Evolutionary conservation across 2,329 filamentous ascomycete species (phyloP).

Genomic region (Aspergillus thermomutatus): DNA sequence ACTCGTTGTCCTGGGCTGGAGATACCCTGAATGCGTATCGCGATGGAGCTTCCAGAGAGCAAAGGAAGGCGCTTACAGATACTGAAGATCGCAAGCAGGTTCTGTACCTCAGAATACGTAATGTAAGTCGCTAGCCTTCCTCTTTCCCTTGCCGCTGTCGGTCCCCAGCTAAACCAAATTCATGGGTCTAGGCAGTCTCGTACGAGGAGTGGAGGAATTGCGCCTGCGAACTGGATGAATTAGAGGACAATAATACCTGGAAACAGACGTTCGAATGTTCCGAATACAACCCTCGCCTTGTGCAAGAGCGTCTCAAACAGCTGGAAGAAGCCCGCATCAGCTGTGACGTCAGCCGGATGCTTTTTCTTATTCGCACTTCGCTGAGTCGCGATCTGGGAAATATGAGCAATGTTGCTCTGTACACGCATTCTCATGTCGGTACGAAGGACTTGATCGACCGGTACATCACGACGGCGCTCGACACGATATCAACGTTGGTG

Average conservation of each 20-base stretch:
- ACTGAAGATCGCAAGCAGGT: constrained; percentile 61
- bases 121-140: constrained; percentile 48
- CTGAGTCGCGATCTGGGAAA: constrained; percentile 77
- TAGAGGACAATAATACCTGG: constrained; percentile 81
- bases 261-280: constrained; percentile 65
- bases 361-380: constrained; percentile 75
- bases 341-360: constrained; percentile 71
- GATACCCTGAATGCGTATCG: constrained; percentile 39
- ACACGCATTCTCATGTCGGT: constrained; percentile 78
- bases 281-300: constrained; percentile 68
- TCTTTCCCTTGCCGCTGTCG: not conserved
- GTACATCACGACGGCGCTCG: constrained; percentile 76
- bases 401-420: constrained; percentile 79
- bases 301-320: constrained; percentile 66
- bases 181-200: constrained; percentile 56
- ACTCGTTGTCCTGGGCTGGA: constrained; percentile 35
- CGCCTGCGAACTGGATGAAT: constrained; percentile 70
- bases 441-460: constrained; percentile 84
- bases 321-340: constrained; percentile 70
- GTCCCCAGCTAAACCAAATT: not conserved
- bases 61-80: constrained; percentile 47
- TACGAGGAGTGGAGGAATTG: constrained; percentile 71
- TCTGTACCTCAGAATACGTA: constrained; percentile 62
- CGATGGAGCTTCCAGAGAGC: constrained; percentile 52
- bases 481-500: constrained; percentile 70